These are phyloP conservation scores for Xylaria cubensis DNA, from an alignment of 495 filamentous ascomycete species.

Conservation along the genomic window DNA sequence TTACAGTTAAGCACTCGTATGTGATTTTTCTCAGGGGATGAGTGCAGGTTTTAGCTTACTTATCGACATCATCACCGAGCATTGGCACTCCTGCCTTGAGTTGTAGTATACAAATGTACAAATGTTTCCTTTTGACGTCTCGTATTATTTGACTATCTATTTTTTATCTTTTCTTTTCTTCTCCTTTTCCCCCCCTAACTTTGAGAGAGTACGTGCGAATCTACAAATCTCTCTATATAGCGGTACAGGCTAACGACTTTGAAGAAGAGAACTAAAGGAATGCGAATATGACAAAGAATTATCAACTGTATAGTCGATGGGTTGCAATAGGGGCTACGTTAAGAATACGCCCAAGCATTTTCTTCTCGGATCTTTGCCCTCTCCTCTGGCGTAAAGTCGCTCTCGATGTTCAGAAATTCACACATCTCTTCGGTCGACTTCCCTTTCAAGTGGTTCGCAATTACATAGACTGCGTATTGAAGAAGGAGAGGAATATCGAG, in stretches of 20 bases:
- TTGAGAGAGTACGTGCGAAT: not conserved
- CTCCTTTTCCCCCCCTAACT: too few relatives aligned
- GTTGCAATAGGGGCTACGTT: not conserved
- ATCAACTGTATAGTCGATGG: too few relatives aligned
- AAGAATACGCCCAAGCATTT: not conserved
- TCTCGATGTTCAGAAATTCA: not conserved
- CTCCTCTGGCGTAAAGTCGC: not conserved
- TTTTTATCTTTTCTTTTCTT: too few relatives aligned
- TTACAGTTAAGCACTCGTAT: not conserved
- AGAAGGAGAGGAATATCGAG: conserved; percentile 14
- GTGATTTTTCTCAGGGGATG: not conserved
- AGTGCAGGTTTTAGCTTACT: not conserved
- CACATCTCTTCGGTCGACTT: not conserved
- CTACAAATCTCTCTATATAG: too few relatives aligned
- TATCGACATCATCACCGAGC: not conserved
- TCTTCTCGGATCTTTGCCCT: not conserved
- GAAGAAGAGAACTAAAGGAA: too few relatives aligned
- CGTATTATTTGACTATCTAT: too few relatives aligned
- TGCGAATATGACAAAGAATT: not conserved
- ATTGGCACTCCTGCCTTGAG: not conserved
- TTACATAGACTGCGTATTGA: not conserved
- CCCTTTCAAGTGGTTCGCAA: not conserved
- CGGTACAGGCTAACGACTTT: not conserved
- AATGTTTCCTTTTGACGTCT: not conserved
- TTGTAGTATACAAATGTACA: not conserved